Evolutionary conservation across 1,284 basidiomycete genomes (phyloP).

Genomic region (Apiotrichum gracile): DNA sequence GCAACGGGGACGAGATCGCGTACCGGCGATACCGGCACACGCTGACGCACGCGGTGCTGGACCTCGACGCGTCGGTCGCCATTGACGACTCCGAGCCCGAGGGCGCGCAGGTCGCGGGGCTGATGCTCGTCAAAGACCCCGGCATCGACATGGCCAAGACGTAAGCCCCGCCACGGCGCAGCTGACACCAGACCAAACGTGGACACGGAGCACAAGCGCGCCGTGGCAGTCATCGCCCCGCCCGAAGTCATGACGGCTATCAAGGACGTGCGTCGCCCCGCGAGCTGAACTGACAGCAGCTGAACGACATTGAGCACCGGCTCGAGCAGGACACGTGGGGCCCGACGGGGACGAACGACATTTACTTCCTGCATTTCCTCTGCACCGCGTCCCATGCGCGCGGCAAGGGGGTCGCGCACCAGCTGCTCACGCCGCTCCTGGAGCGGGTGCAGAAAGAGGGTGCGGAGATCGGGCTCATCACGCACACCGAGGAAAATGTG

Average conservation of each 20-base stretch:
- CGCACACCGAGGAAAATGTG: not conserved
- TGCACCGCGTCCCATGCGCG: not conserved
- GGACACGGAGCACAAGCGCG: not conserved
- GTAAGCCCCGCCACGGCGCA: not conserved
- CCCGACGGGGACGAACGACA: not conserved
- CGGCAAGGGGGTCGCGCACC: not conserved
- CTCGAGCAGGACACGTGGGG: constrained; percentile 1
- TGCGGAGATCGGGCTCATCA: not conserved
- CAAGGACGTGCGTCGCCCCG: not conserved
- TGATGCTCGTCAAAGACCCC: not conserved
- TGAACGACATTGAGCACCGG: not conserved
- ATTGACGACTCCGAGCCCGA: not conserved
- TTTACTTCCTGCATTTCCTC: not conserved
- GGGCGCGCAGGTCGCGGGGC: not conserved
- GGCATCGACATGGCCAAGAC: not conserved
- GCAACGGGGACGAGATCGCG: not conserved
- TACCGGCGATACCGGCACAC: not conserved
- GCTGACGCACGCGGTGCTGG: not conserved
- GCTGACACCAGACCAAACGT: not conserved
- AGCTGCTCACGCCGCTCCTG: not conserved
- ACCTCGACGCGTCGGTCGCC: not conserved
- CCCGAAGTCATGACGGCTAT: not conserved
- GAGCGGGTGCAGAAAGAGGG: not conserved
- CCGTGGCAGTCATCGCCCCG: not conserved
- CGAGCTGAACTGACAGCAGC: not conserved